Base-by-base conservation (phyloP, 345 rosid species). In the Kernera saxatilis region DNA sequence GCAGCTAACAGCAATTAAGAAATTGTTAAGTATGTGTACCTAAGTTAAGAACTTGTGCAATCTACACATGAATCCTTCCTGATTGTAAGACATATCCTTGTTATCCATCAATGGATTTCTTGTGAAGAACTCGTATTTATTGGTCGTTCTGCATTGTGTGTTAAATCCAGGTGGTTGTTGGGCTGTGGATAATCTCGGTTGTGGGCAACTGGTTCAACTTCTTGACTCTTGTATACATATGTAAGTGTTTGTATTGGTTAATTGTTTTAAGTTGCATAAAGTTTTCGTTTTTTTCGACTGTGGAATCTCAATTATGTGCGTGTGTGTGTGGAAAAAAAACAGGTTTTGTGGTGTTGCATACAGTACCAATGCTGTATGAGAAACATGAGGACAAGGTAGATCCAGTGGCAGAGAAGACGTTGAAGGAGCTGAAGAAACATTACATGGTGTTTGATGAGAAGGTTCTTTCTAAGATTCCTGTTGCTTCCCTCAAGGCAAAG, bases 361-460 rank as follows among this genome's bases (percentile, higher is more conserved):
- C 87, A 0, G 82, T 92, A 37, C 96, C 92, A 2, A 84, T 89
- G 50, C 11, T 92, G n/a, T 92, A 92, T 50, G 94, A 92, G 86
- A 92, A 89, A 74, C 87, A 80, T n/a, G 96, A 87, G 56, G 85
- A 89, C 72, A 89, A 86, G 73, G 79, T 89, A 40, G 98, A 92
- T 73, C 92, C 89, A 23, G 54, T 87, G 25, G 89, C 89, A 8
- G 98, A 87, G 84, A 89, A 85, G 81, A 86, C 84, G 0, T 40
- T 65, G 64, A 52, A 79, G 3, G 90, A 86, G 86, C 52, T 92
- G 18, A 84, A 84, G 64, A 91, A 79, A 78, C 96, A 83, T 51
- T 89, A 84, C 78, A 80, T 81, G 43, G 89, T 84, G 3, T 81
- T 89, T 23, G 84, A 88, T 76, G 87, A 82, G 14, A 89, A 91